These are phyloP conservation scores for Halteria grandinella DNA, from an alignment of 73 alveolate species.

Conservation along the genomic window DNA sequence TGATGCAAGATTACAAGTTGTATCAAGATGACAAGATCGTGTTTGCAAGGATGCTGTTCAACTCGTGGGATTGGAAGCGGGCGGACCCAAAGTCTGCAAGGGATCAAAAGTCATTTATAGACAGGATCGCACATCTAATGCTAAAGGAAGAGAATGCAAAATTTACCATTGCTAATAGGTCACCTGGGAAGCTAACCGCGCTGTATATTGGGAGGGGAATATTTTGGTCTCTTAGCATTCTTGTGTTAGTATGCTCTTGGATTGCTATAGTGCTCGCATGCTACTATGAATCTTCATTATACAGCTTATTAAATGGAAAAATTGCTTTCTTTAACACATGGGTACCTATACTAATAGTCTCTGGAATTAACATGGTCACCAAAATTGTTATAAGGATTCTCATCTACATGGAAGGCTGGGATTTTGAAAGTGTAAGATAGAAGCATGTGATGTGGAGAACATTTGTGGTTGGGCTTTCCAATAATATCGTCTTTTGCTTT, in stretches of 20 bases:
- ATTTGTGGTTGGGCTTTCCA: constrained; percentile 51
- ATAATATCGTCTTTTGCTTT: constrained; percentile 41
- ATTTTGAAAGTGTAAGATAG: constrained; percentile 32
- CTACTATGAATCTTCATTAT: constrained; percentile 47
- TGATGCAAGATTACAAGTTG: constrained; percentile 31
- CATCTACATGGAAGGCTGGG: constrained; percentile 65
- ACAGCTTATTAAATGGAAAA: background rate
- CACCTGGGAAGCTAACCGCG: constrained; percentile 26
- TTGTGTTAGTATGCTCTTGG: constrained; percentile 57
- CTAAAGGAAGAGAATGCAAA: constrained; percentile 37
- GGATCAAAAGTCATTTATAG: background rate
- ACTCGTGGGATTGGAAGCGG: constrained; percentile 70
- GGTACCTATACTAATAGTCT: constrained; percentile 34
- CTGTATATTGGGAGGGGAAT: constrained; percentile 9
- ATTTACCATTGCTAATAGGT: constrained; percentile 12
- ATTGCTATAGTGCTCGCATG: constrained; percentile 12
- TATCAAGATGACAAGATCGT: constrained; percentile 42
- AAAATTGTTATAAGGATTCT: constrained; percentile 45
- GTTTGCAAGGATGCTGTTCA: constrained; percentile 51
- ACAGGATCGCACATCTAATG: constrained; percentile 1
- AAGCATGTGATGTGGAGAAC: constrained; percentile 65
- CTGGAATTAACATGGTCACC: constrained; percentile 49
- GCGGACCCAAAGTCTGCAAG: constrained; percentile 4
- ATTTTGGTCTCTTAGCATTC: constrained; percentile 4
- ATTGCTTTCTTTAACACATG: constrained; percentile 29